Percentiles rank a stretch among this genome's conserved stretches.
Evolutionary conservation across 805 yeast species (phyloP).

Genomic region (Monosporozyma servazzii): DNA sequence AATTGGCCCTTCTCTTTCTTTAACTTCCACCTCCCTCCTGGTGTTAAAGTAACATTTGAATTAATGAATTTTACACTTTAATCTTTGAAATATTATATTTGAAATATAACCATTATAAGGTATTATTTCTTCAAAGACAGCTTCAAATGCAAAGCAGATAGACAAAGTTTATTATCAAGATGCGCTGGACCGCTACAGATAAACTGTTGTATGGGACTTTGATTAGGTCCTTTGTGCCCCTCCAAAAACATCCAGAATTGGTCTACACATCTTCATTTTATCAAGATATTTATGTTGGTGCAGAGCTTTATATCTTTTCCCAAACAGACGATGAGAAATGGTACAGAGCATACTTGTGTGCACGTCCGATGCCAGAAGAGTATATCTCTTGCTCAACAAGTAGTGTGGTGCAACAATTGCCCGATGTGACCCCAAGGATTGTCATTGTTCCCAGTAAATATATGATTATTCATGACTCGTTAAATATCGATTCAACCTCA

Average conservation of each 20-base stretch:
- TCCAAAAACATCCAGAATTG: constrained; percentile 31
- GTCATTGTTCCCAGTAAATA: constrained; percentile 52
- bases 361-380: constrained; percentile 63
- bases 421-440: constrained; percentile 44
- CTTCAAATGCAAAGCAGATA: background rate
- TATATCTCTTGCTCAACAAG: constrained; percentile 41
- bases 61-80: too few species aligned
- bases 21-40: too few species aligned
- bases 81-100: too few species aligned
- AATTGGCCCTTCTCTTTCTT: background rate
- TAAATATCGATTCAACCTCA: constrained; percentile 34
- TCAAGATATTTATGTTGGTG: constrained; percentile 62
- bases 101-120: too few species aligned
- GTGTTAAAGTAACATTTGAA: too few species aligned
- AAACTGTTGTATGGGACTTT: constrained; percentile 37
- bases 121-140: background rate
- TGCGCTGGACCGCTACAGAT: constrained; percentile 41
- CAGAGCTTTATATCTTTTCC: constrained; percentile 69
- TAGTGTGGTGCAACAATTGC: constrained; percentile 48
- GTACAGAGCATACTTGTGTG: constrained; percentile 70
- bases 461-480: constrained; percentile 37
- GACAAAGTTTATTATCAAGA: background rate
- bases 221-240: constrained; percentile 38
- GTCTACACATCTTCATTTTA: constrained; percentile 30
- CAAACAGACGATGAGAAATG: constrained; percentile 44